These are phyloP conservation scores for Colletotrichum sp. DNA, from an alignment of 2,329 filamentous ascomycete genomes.

Conservation along the genomic window DNA sequence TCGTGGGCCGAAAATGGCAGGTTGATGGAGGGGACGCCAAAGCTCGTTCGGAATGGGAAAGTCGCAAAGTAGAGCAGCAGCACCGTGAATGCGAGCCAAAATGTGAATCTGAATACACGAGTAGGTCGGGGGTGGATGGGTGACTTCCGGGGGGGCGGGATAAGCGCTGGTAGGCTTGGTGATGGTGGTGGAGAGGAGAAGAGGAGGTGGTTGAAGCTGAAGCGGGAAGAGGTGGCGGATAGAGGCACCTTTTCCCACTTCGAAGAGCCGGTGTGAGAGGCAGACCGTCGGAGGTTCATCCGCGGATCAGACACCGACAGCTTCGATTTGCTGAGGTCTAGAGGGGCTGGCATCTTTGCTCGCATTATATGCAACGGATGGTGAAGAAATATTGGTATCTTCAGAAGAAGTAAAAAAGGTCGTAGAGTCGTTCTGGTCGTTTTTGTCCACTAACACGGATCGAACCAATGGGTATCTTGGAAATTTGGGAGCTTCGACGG, in stretches of 20 bases:
- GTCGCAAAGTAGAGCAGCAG: conserved; percentile 56
- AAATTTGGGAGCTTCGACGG: not conserved
- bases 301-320: conserved; percentile 60
- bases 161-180: conserved; percentile 71
- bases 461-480: conserved; percentile 17
- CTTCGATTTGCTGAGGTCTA: conserved; percentile 52
- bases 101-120: conserved; percentile 59
- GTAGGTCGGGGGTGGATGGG: conserved; percentile 61
- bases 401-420: conserved; percentile 13
- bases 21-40: conserved; percentile 35
- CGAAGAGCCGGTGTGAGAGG: conserved; percentile 52
- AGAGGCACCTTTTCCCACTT: conserved; percentile 55
- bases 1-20: conserved; percentile 46
- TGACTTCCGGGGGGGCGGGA: conserved; percentile 70
- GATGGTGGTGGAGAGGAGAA: conserved; percentile 73
- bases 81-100: conserved; percentile 58
- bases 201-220: conserved; percentile 71
- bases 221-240: conserved; percentile 67
- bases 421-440: conserved; percentile 12
- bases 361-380: conserved; percentile 15
- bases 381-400: not conserved
- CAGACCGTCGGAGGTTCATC: conserved; percentile 63
- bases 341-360: conserved; percentile 47
- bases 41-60: conserved; percentile 34
- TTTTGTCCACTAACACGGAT: not conserved